Base-by-base conservation (phyloP, 2,329 filamentous ascomycete genomes). In the Aureobasidium pullulans region DNA sequence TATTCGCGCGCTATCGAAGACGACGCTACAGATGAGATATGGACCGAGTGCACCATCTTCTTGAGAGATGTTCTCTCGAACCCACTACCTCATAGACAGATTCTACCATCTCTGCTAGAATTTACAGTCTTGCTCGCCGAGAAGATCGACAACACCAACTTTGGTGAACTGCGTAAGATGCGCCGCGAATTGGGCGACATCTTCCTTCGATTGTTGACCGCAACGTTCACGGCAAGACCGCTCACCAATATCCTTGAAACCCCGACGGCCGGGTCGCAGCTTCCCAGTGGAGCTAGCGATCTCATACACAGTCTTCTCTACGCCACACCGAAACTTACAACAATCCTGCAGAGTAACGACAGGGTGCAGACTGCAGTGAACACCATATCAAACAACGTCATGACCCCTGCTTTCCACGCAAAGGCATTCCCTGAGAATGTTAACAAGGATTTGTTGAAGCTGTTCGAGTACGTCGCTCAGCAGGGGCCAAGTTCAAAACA, bases 21-120 rank as follows among this genome's bases (percentile, higher is more conserved):
- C 67, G 94, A 99, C 76, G 89, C 94, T 15, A 93, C 96, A 82
- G 94, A 99, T 67, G 94, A 99, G 73, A 96, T 99, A 50, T 99
- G 94, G 94, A 81, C 86, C 42, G 93, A 99, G 70, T 99, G 93
- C 71, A 90, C 92, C 67, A 84, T 87, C 0, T 99, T 99, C 72
- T 73, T 97, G 62, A 88, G 86, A 63, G 95, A 99, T 70, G 82
- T 99, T 31, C 79, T 99, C 31, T 85, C 87, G 28, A 99, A 99
- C 68, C 95, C 94, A 1, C 90, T 99, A 68, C 94, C 94, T 2
- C 93, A 99, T 74, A 82, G 94, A 59, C 92, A 96, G 69, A 93
- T 92, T 7, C 75, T 99, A 40, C 89, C 94, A 6, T 85, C 87
- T 54, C 77, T 99, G 46, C 77, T 99, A 11, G 89, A 96, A 66